Base-by-base conservation (phyloP, 2,329 filamentous ascomycete genomes). In the Blastomyces parvus region DNA sequence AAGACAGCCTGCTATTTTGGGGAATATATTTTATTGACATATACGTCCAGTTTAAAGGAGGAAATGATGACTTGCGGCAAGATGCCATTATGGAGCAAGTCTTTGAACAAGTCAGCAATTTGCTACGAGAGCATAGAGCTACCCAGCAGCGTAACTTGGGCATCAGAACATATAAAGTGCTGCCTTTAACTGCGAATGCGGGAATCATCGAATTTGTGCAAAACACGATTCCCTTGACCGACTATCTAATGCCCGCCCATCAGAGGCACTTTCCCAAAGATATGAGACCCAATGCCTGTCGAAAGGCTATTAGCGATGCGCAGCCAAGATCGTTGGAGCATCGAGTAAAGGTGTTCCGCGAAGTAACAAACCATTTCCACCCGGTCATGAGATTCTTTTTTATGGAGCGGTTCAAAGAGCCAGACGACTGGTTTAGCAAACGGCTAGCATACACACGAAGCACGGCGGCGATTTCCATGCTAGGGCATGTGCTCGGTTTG, bases 51-150 rank as follows among this genome's bases (percentile, higher is more conserved):
- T 87, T 96, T 73, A 99, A 99, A 81, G 91, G 91, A 66, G 92
- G 94, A 22, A 93, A 93, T 71, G 94, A 99, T 74, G 93, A 99
- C 73, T 83, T 99, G 14, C 89, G 95, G 9, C 94, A 99, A 78
- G 94, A 99, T 71, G 91, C 93, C 55, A 99, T 87, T 80, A 99
- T 99, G 95, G 95, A 99, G 76, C 94, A 99, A 76, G 94, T 99
- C 0, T 99, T 99, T 74, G 90, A 92, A 64, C 91, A 96, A 76
- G 94, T 97, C 27, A 97, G 91, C 64, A 89, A 90, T 60, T 84
- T 99, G 27, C 81, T 99, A 33, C 89, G 90, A 73, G 87, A 90
- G 59, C 91, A 97, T 74, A 87, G 90, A 62, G 84, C 87, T 14
- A 97, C 94, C 2, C 88, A 91, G 48, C 91, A 96, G 72, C 88